Conservation (phyloP, 495 filamentous ascomycete species). For the Zalerion maritima region DNA sequence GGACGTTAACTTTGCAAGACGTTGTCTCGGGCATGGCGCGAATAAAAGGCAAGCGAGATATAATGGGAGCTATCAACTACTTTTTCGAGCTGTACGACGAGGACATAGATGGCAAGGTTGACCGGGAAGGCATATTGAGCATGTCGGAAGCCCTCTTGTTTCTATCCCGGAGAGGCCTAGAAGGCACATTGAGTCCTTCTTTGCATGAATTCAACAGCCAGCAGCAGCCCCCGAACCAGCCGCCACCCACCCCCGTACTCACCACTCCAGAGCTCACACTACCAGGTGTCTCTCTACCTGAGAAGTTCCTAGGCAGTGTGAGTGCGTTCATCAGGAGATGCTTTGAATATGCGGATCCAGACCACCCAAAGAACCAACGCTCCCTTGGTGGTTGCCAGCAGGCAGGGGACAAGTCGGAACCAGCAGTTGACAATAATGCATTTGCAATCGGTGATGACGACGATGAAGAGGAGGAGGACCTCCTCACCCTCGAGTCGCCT, state of each 20-base stretch:
- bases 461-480: conserved; percentile 50
- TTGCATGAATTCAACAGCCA: conserved; percentile 17
- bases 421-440: conserved; percentile 33
- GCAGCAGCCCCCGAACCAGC: too few relatives aligned
- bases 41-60: conserved; percentile 82
- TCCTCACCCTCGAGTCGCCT: conserved; percentile 40
- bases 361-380: conserved; percentile 48
- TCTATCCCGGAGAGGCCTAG: conserved; percentile 75
- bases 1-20: conserved; percentile 70
- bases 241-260: too few relatives aligned
- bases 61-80: conserved; percentile 93
- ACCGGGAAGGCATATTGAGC: conserved; percentile 85
- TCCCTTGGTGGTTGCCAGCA: conserved; percentile 6
- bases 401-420: conserved; percentile 10
- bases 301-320: conserved; percentile 77
- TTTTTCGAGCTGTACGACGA: conserved; percentile 98
- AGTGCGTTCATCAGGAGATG: conserved; percentile 91
- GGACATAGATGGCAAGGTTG: conserved; percentile 79
- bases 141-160: conserved; percentile 93
- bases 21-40: conserved; percentile 81
- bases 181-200: conserved; percentile 46
- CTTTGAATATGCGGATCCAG: conserved; percentile 96
- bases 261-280: conserved; percentile 20
- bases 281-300: conserved; percentile 39
- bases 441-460: conserved; percentile 69